A percentile compares a stretch with the other conserved stretches of the same genome.
These are phyloP conservation scores for Xylona heveae DNA, from an alignment of 495 filamentous ascomycete genomes.

Conservation along the genomic window DNA sequence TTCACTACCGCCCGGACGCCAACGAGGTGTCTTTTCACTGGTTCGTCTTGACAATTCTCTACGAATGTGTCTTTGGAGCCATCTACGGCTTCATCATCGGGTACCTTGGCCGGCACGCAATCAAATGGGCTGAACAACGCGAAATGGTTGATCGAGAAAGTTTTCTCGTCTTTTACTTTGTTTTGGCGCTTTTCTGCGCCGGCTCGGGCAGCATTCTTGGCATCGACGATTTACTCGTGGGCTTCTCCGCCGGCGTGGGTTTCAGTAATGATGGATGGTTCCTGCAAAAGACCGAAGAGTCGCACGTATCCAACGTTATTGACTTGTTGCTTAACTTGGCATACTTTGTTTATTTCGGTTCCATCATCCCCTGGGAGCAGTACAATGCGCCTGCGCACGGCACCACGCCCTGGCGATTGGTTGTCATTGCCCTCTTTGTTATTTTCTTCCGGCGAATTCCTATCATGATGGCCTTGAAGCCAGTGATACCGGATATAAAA, in stretches of 20 bases:
- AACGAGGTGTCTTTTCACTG: slow-evolving; percentile 59
- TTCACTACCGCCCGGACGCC: slow-evolving; percentile 49
- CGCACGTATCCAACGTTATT: slow-evolving; percentile 98
- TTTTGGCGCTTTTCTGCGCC: slow-evolving; percentile 87
- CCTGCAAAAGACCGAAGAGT: slow-evolving; percentile 92
- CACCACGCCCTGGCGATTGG: slow-evolving; percentile 65
- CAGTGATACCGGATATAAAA: slow-evolving; percentile 88
- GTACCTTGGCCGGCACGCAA: slow-evolving; percentile 72
- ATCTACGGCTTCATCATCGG: slow-evolving; percentile 77
- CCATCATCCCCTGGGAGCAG: slow-evolving; percentile 86
- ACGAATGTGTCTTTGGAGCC: slow-evolving; percentile 89
- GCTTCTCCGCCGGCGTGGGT: slow-evolving; percentile 84
- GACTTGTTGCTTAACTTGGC: slow-evolving; percentile 92
- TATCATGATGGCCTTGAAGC: slow-evolving; percentile 82
- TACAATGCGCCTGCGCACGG: slow-evolving; percentile 56
- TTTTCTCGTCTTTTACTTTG: slow-evolving; percentile 97
- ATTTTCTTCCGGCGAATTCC: slow-evolving; percentile 94
- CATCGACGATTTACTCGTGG: slow-evolving; percentile 89
- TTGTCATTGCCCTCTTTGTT: slow-evolving; percentile 77
- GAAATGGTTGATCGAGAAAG: slow-evolving; percentile 88
- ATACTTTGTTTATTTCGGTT: slow-evolving; percentile 94
- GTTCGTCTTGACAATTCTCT: slow-evolving; percentile 79
- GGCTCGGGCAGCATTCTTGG: slow-evolving; percentile 84
- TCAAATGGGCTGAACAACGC: slow-evolving; percentile 69
- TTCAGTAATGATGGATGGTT: slow-evolving; percentile 99